Evolutionary conservation across 2,329 filamentous ascomycete genomes (phyloP).

Genomic region (Chrysoporthe austroafricana): DNA sequence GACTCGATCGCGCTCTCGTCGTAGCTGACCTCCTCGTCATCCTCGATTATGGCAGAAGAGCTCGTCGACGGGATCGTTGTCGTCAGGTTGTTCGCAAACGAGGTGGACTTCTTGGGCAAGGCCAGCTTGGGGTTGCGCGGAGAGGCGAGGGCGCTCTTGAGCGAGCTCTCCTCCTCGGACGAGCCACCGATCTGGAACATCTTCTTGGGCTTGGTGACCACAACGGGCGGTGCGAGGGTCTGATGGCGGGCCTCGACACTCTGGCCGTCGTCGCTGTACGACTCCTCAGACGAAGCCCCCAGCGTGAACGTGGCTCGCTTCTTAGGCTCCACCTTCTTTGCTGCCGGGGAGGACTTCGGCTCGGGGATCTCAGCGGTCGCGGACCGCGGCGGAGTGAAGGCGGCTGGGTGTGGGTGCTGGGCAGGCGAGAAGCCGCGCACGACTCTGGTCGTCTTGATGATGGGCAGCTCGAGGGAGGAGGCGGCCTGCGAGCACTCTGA

Average conservation of each 20-base stretch:
- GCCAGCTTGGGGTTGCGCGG: constrained; percentile 46
- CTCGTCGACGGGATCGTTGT: constrained; percentile 62
- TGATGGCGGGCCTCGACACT: constrained; percentile 45
- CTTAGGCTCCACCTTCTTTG: constrained; percentile 71
- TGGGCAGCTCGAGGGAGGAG: constrained; percentile 53
- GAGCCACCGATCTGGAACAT: constrained; percentile 60
- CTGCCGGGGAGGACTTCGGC: constrained; percentile 56
- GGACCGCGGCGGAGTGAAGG: constrained; percentile 51
- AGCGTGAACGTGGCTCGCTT: constrained; percentile 70
- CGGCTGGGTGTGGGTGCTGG: constrained; percentile 57
- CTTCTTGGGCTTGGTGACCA: constrained; percentile 40
- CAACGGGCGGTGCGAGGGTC: constrained; percentile 38
- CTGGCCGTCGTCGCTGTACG: constrained; percentile 63
- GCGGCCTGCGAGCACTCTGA: constrained; percentile 43
- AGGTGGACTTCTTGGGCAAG: constrained; percentile 73
- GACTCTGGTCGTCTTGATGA: constrained; percentile 63
- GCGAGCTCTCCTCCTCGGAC: constrained; percentile 80
- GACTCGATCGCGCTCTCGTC: constrained; percentile 84
- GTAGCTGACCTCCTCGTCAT: constrained; percentile 64
- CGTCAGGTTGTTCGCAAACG: constrained; percentile 77
- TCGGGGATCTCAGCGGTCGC: constrained; percentile 63
- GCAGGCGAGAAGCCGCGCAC: constrained; percentile 86
- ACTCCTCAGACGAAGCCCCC: constrained; percentile 78
- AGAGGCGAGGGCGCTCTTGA: constrained; percentile 58
- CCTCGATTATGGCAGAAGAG: constrained; percentile 44